Evolutionary conservation across 495 filamentous ascomycete genomes (phyloP), one percentile per base, ranked within the genome.

Genomic region (Amniculicola lignicola): DNA sequence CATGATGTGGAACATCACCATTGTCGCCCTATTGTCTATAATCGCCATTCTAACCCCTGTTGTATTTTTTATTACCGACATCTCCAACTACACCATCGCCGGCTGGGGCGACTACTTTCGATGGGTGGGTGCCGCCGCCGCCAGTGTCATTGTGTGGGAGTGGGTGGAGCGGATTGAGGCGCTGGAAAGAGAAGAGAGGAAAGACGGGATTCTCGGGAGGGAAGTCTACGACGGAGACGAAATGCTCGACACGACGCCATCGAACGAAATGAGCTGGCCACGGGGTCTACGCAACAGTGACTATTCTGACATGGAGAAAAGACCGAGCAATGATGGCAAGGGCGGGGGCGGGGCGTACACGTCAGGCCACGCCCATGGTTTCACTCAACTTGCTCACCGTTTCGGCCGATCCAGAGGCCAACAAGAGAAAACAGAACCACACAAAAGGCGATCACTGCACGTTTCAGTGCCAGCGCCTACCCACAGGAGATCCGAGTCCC

Each of bases 101-200:
- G 90, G 89, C 14, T 98, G 93, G 93, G 94, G 93, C 62, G 93
- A 94, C 57, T 98, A 96, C 64, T 89, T 97, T 45, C 77, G 93
- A 62, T 98, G 94, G 93, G 94, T 97, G 37, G 94, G 93, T 25
- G 93, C 94, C 0, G 90, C 91, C 0, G 90, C 90, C 1, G 94
- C 93, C 6, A 96, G 90, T 72, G 93, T 96, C 16, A 87, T 97
- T 14, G 93, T 98, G 1, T 98, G 93, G 93, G 93, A 98, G 70
- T 98, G 93, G 93, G 93, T 98, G 15, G 93, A 98, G 69, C 80
- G 94, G n/a, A 98, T 98, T 47, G 93, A 98, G 68, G 90, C 90
- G 0, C 72, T 98, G 42, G 93, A 98, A 70, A 81, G 93, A 46
- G 92, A 98, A 65, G 93, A 98, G 63, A 88, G 88, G 64, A 95